Conservation (phyloP, 805 yeast species). For the Pichia eremophila region DNA sequence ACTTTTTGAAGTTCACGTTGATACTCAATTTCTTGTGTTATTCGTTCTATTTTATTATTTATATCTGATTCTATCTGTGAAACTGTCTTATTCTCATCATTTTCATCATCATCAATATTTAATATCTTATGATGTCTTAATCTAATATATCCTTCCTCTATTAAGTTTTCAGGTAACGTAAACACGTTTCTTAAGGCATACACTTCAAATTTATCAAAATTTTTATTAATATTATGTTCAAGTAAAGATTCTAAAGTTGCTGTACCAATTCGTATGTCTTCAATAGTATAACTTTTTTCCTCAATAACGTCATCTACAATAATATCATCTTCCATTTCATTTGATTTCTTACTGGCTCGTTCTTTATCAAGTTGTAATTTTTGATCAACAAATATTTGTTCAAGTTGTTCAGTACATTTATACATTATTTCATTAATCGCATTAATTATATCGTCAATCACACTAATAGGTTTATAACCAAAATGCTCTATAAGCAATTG, state of each 20-base stretch:
- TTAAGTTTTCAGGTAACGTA: constrained; percentile 55
- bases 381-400: constrained; percentile 41
- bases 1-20: constrained; percentile 1
- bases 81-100: constrained; percentile 1
- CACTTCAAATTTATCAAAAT: constrained; percentile 79
- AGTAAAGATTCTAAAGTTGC: constrained; percentile 70
- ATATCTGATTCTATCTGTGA: constrained; percentile 7
- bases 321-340: constrained; percentile 6
- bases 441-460: constrained; percentile 81
- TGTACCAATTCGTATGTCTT: constrained; percentile 66
- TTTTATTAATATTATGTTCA: constrained; percentile 67
- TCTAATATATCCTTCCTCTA: constrained; percentile 56
- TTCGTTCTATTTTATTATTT: constrained; percentile 13
- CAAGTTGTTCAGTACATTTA: constrained; percentile 73
- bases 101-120: constrained; percentile 14
- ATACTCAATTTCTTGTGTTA: not conserved
- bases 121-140: constrained; percentile 60
- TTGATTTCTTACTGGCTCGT: not conserved
- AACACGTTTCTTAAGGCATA: constrained; percentile 73
- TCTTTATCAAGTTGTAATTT: constrained; percentile 12
- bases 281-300: constrained; percentile 11
- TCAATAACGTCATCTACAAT: constrained; percentile 5
- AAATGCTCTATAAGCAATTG: constrained; percentile 73
- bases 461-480: constrained; percentile 72
- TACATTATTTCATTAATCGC: constrained; percentile 79